Base-by-base conservation (phyloP, 2,329 filamentous ascomycete genomes). In the Fusarium pseudocircinatum region DNA sequence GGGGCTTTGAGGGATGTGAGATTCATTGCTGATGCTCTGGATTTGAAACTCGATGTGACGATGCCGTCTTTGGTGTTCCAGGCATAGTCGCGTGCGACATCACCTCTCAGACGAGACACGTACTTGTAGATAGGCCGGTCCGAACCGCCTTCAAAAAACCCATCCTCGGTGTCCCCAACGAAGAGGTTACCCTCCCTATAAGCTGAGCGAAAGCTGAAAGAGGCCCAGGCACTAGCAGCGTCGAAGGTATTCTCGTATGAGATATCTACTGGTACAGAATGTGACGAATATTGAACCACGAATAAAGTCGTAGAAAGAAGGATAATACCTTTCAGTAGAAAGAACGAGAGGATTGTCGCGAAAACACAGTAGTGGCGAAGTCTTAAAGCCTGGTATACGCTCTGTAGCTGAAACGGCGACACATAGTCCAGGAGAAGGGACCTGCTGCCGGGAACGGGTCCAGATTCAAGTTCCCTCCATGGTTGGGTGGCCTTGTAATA, bases 1-100 rank as follows among this genome's bases (percentile, higher is more conserved):
- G 43, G 43, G 12, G 43, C 43, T 0, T 1, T 7, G 43, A 46
- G 43, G 0, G 43, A 28, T 7, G 43, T 46, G 3, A 46, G 12
- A 4, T 46, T 46, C 0, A 46, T 0, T 7, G 18, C 4, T 8
- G 43, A 3, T 4, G 16, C 0, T 4, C 4, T 14, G 4, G 43
- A 7, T 46, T 28, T 22, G 43, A 46, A 46, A 0, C 43, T 28
- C 13, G 10, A 8, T 4, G 43, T 28, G 0, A 46, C 43, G 12
- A 46, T 7, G 1, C 24, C 43, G 0, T 5, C 24, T 28, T 46
- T 0, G 18, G 24, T 11, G 18, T 22, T 28, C 43, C 43, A 46
- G 0, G 18, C 43, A 28, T 46, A 46, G 28, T 46, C 24, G 7
- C 43, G 43, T 8, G 2, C 43, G 0, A 20, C 18, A 46, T 46